Evolutionary conservation across 495 filamentous ascomycete genomes (phyloP).

Genomic region (Penicillium malachiteum): DNA sequence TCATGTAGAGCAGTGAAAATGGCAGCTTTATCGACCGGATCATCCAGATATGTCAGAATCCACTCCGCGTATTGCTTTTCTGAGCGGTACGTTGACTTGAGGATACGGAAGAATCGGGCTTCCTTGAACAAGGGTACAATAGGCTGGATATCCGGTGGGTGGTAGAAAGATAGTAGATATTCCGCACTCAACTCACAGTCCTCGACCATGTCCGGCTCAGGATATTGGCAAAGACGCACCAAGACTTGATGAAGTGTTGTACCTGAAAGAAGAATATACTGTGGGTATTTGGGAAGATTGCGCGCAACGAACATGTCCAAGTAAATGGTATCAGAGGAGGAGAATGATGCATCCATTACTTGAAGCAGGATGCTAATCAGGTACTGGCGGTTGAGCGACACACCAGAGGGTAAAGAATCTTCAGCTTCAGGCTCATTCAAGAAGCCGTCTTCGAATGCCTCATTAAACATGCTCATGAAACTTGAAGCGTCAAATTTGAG

Average conservation of each 20-base stretch:
- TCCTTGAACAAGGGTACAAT: slow-evolving; percentile 75
- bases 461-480: slow-evolving; percentile 92
- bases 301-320: slow-evolving; percentile 97
- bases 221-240: slow-evolving; percentile 78
- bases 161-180: slow-evolving; percentile 90
- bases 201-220: slow-evolving; percentile 76
- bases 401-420: slow-evolving; percentile 39
- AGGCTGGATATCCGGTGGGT: slow-evolving; percentile 74
- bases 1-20: slow-evolving; percentile 81
- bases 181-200: slow-evolving; percentile 95
- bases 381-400: slow-evolving; percentile 85
- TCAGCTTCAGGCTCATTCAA: slow-evolving; percentile 65
- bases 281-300: slow-evolving; percentile 93
- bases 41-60: slow-evolving; percentile 81
- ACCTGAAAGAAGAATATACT: slow-evolving; percentile 88
- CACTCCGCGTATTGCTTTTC: slow-evolving; percentile 81
- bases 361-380: slow-evolving; percentile 85
- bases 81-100: slow-evolving; percentile 81
- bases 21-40: slow-evolving; percentile 66
- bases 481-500: slow-evolving; percentile 86
- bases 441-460: slow-evolving; percentile 94
- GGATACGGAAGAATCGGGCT: slow-evolving; percentile 87
- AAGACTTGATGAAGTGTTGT: slow-evolving; percentile 80
- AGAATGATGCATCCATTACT: slow-evolving; percentile 74
- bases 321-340: slow-evolving; percentile 85